phyloP scores from a whole-genome alignment of 108 stramenopile species.

The Nitzschia palea region DNA sequence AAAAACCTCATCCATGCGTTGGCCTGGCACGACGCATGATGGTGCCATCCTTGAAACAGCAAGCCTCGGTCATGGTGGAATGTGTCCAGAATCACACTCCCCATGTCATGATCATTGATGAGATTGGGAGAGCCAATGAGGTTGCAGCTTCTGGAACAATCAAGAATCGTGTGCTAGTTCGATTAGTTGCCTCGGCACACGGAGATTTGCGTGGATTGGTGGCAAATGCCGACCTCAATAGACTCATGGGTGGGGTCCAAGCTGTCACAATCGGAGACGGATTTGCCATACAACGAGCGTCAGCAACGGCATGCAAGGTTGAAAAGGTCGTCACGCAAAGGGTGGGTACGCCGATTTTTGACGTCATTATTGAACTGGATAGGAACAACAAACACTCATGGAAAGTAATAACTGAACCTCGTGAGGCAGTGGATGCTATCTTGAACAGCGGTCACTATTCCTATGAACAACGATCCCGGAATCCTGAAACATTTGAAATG shows the following conservation, averaged over 20 bases:
- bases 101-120: constrained; percentile 66
- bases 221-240: constrained; percentile 47
- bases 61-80: constrained; percentile 64
- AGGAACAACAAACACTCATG: constrained; percentile 35
- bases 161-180: constrained; percentile 56
- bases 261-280: constrained; percentile 46
- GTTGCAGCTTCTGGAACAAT: constrained; percentile 55
- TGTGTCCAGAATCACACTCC: constrained; percentile 76
- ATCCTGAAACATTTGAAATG: too few relatives aligned
- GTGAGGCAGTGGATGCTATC: too few relatives aligned
- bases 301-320: constrained; percentile 1
- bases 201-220: constrained; percentile 52
- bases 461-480: too few relatives aligned
- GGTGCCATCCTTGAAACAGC: constrained; percentile 45
- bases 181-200: constrained; percentile 70
- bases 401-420: too few relatives aligned
- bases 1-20: constrained; percentile 53
- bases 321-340: constrained; percentile 31
- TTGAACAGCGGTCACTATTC: too few relatives aligned
- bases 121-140: constrained; percentile 44
- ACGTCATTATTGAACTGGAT: constrained; percentile 45
- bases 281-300: constrained; percentile 18
- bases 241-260: constrained; percentile 53
- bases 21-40: constrained; percentile 61
- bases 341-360: constrained; percentile 38